Evolutionary conservation across 352 stramenopile species (phyloP).

Genomic region (Phytophthora brassicae): DNA sequence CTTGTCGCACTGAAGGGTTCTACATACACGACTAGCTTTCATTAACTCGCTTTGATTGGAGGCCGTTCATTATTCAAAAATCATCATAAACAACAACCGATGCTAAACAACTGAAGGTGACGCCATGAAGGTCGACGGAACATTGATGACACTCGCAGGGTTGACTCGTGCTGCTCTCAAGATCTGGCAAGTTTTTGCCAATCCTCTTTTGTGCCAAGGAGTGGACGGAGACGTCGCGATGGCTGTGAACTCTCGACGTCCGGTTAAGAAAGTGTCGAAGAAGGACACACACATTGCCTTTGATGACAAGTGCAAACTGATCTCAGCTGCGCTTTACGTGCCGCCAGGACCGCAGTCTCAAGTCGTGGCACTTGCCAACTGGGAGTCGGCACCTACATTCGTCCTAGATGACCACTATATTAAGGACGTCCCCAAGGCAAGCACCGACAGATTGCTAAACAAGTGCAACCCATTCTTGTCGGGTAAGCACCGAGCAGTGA

Average conservation of each 20-base stretch:
- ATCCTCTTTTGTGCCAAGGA: conserved; percentile 30
- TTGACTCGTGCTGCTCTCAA: conserved; percentile 22
- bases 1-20: conserved; percentile 21
- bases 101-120: conserved; percentile 11
- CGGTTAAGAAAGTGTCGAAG: neutral
- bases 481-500: conserved; percentile 22
- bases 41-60: too few species aligned
- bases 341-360: conserved; percentile 12
- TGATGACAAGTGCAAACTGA: conserved; percentile 32
- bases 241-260: conserved; percentile 26
- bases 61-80: conserved; percentile 30
- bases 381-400: conserved; percentile 28
- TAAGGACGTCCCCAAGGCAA: conserved; percentile 9
- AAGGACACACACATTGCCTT: conserved; percentile 28
- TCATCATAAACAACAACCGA: conserved; percentile 11
- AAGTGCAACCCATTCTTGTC: conserved; percentile 41
- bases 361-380: conserved; percentile 31
- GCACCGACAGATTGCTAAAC: conserved; percentile 27
- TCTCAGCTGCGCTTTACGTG: conserved; percentile 11
- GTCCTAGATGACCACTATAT: conserved; percentile 25
- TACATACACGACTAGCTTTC: neutral
- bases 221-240: conserved; percentile 27
- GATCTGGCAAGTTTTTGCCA: conserved; percentile 29
- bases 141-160: conserved; percentile 12
- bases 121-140: conserved; percentile 23